Conservation (phyloP, 2,329 filamentous ascomycete genomes). For the Nannizziopsis barbatae region DNA sequence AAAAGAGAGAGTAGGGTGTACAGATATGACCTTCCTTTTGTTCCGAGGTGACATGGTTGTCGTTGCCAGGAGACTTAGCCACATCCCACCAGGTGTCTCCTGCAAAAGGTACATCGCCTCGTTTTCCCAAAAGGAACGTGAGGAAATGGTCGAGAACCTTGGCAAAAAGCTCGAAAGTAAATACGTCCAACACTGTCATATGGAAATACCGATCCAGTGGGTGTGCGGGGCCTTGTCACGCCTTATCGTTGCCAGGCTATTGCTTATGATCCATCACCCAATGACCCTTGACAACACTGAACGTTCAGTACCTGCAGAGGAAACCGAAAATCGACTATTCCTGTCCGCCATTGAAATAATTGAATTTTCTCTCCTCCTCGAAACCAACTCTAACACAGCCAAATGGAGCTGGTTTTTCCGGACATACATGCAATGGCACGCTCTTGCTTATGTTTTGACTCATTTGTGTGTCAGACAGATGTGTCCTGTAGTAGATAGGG, state of each 20-base stretch:
- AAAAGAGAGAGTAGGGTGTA: constrained; percentile 39
- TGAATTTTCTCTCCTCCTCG: constrained; percentile 56
- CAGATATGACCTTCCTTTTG: constrained; percentile 43
- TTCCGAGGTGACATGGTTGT: constrained; percentile 45
- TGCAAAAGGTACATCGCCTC: constrained; percentile 15
- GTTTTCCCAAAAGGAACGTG: constrained; percentile 27
- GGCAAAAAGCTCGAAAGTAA: constrained; percentile 46
- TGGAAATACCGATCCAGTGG: constrained; percentile 51
- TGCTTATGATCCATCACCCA: constrained; percentile 65
- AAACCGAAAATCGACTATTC: constrained; percentile 58
- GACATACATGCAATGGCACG: constrained; percentile 56
- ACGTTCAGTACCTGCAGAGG: constrained; percentile 44
- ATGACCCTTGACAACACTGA: constrained; percentile 49
- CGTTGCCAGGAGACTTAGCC: constrained; percentile 32
- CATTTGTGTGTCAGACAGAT: constrained; percentile 46
- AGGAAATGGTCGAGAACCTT: constrained; percentile 41
- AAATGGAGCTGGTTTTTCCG: constrained; percentile 57
- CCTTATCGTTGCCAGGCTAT: constrained; percentile 66
- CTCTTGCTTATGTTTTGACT: constrained; percentile 50
- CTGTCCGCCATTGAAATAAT: constrained; percentile 62
- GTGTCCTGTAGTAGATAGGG: constrained; percentile 48
- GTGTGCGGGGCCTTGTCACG: constrained; percentile 56
- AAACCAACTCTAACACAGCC: constrained; percentile 50
- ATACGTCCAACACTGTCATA: constrained; percentile 44
- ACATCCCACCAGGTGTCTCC: constrained; percentile 24